phyloP scores from a whole-genome alignment of 495 filamentous ascomycete species.

The Aspergillus nidulans region DNA sequence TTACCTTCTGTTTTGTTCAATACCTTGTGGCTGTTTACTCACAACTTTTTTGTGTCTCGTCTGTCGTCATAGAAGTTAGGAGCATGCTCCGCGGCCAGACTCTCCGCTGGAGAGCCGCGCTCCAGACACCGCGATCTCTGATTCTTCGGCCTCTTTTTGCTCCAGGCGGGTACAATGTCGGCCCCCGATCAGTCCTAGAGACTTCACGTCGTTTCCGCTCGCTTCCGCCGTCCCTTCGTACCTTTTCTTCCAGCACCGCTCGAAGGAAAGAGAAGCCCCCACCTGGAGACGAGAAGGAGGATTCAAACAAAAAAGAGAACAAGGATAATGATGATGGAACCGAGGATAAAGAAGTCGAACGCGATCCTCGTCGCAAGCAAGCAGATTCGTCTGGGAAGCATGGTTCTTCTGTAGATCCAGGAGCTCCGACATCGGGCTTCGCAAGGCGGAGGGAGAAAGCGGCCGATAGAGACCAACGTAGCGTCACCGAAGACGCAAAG shows the following conservation, averaged over 20 bases:
- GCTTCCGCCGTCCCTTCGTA: conserved; percentile 31
- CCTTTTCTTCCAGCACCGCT: conserved; percentile 40
- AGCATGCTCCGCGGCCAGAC: conserved; percentile 54
- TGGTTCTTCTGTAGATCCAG: conserved; percentile 24
- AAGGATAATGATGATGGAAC: conserved; percentile 30
- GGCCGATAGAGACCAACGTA: conserved; percentile 37
- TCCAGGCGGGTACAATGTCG: conserved; percentile 38
- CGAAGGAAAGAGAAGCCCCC: conserved; percentile 42
- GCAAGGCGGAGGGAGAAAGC: conserved; percentile 37
- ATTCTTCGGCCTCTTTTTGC: conserved; percentile 29
- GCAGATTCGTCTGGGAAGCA: conserved; percentile 33
- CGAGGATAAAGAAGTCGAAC: conserved; percentile 33
- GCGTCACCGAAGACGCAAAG: conserved; percentile 42
- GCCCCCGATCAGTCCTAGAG: conserved; percentile 28
- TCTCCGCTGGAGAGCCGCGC: conserved; percentile 53
- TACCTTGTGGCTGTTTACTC: conserved; percentile 4
- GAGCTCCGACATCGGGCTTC: conserved; percentile 28
- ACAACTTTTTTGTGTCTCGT: neutral
- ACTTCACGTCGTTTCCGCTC: conserved; percentile 25
- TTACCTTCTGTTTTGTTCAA: conserved; percentile 9
- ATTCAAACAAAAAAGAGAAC: conserved; percentile 29
- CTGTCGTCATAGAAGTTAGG: conserved; percentile 13
- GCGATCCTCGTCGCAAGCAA: conserved; percentile 32
- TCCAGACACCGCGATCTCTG: conserved; percentile 42
- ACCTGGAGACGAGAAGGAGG: conserved; percentile 35